Base-by-base conservation (phyloP, 441 rosid species). In the Syzygium malaccense region DNA sequence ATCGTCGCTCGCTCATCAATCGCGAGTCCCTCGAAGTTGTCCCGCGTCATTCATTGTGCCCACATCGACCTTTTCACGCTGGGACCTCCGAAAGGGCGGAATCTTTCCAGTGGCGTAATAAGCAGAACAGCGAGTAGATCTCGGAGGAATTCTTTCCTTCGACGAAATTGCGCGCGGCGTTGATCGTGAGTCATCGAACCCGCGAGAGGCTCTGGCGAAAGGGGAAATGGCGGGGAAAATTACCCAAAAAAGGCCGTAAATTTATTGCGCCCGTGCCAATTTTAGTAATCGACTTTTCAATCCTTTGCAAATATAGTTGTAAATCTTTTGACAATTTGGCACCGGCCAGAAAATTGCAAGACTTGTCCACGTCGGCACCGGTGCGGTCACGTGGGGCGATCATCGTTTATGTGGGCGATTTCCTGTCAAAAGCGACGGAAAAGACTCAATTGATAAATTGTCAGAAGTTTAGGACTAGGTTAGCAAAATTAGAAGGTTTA, bases 241-340 rank as follows among this genome's bases (percentile, higher is more conserved):
- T 66, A 32, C 2, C 0, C 2, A 7, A n/a, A 66, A 66, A 33
- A 68, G 19, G 7, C 9, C 0, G 1, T 32, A 33, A 68, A 68
- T 0, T 20, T 8, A 33, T 68, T 33, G 0, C 0, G 33, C 0
- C 0, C 0, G 0, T 33, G 7, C 2, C 2, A 1, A 33, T 68
- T 68, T 33, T 10, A 0, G 2, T 10, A 2, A 0, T 57, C 4
- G 23, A 9, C 8, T 2, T 55, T 55, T 55, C 20, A 4, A 57
- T 57, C 8, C 17, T 14, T 8, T 5, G 4, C 6, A 4, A 57
- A 57, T 57, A 8, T 23, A 57, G 2, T 9, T 23, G 5, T 9
- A 23, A 23, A 8, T 57, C 60, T 23, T 57, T 23, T 25, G 14
- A 23, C 28, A 4, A 57, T 23, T 57, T 57, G 13, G 4, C 17